Evolutionary conservation across 1,284 basidiomycete genomes (phyloP), one percentile per base, ranked within the genome.

Genomic region (Leccinum subrobustum): DNA sequence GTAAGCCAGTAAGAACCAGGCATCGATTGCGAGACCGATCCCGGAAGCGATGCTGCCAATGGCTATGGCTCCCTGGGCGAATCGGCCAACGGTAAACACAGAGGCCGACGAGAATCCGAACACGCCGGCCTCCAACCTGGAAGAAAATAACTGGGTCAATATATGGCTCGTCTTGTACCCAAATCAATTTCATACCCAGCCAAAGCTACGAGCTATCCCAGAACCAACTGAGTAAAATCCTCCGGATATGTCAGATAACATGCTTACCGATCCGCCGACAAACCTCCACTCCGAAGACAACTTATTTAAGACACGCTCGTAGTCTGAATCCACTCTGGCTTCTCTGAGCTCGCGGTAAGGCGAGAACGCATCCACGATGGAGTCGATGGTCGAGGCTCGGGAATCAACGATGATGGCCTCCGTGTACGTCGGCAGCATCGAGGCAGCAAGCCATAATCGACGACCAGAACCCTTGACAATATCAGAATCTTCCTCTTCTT

Each of bases 1-100:
- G 71, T 89, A 91, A 4, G 78, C 73, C 1, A 90, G 70, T 23
- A 89, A 70, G 70, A 88, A 85, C 83, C 85, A 89, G 0, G 81
- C 80, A 54, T 83, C 83, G 60, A 80, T 79, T 5, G 81, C 74
- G 56, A 89, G 79, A 1, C 88, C 88, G 18, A 88, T 76, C 0
- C 84, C 87, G 0, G 86, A 83, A 3, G 83, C 75, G 25, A 86
- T 76, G 48, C 81, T 82, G 23, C 83, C 83, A 0, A 83, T 73
- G 0, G 85, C 83, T 25, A 89, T 79, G 0, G 82, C 78, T 48
- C 72, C 74, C 29, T 75, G 73, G 1, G 84, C 79, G 14, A 81
- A 69, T 1, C 71, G 63, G 55, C 79, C 75, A 20, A 88, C 74
- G 0, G 65, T 63, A 70, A 88, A 85, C 0, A 84, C 65, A 0